Percentiles rank a stretch among this genome's conserved stretches.
Conservation (phyloP, 441 rosid genomes). For the Viola pubescens region DNA sequence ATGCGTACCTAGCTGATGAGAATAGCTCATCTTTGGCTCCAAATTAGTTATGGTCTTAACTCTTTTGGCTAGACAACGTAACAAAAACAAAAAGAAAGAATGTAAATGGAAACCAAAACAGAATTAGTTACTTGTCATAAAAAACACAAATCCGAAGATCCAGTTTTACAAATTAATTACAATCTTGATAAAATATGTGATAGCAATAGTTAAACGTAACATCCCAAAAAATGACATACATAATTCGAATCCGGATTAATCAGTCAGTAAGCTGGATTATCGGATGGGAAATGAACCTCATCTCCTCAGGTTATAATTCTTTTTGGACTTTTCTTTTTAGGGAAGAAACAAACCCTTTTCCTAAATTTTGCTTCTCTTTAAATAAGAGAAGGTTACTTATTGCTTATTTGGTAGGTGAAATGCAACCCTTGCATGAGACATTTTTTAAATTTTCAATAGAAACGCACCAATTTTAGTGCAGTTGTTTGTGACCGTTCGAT, state of each 20-base stretch:
- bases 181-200: conserved; percentile 4
- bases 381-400: conserved; percentile 6
- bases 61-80: conserved; percentile 23
- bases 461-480: neutral
- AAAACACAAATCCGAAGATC: conserved; percentile 11
- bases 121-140: neutral
- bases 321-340: no score
- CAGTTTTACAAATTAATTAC: conserved; percentile 1
- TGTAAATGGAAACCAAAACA: conserved; percentile 10
- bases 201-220: conserved; percentile 28
- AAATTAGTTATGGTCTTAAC: conserved; percentile 14
- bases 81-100: conserved; percentile 16
- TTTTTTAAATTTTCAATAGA: neutral
- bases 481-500: conserved; percentile 7
- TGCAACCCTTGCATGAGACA: conserved; percentile 64
- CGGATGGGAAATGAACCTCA: no score
- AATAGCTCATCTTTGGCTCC: conserved; percentile 3
- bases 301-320: no score
- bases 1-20: conserved; percentile 8
- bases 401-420: conserved; percentile 57
- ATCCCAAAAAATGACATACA: conserved; percentile 5
- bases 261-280: no score
- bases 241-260: no score
- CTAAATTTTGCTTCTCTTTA: conserved; percentile 9
- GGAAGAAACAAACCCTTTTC: neutral